phyloP scores from a whole-genome alignment of 176 grass and related monocot species.

The Bolboschoenus planiculmis region DNA sequence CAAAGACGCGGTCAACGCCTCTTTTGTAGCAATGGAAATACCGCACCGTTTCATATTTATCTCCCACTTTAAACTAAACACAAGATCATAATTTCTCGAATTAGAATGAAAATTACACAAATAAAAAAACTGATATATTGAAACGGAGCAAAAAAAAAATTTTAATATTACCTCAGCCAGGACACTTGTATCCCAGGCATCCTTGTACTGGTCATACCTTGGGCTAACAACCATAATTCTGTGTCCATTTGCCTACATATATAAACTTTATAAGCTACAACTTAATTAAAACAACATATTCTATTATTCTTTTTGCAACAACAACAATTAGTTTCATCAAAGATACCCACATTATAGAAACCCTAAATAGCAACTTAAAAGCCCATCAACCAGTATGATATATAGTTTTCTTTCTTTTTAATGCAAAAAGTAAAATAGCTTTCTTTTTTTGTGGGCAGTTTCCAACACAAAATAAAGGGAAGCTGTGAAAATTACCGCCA shows the following conservation, averaged over 20 bases:
- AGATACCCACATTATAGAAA: not conserved
- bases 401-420: not conserved
- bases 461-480: not conserved
- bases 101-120: not conserved
- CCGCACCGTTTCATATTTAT: slow-evolving; percentile 53
- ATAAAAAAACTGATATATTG: not conserved
- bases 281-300: not conserved
- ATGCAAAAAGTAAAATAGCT: not conserved
- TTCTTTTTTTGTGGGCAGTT: not conserved
- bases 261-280: slow-evolving; percentile 3
- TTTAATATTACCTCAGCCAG: slow-evolving; percentile 36
- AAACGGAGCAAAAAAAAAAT: not conserved
- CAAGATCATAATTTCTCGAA: not conserved
- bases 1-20: slow-evolving; percentile 86
- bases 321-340: not conserved
- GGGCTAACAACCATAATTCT: slow-evolving; percentile 75
- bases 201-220: slow-evolving; percentile 91
- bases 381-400: not conserved
- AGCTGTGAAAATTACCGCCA: slow-evolving; percentile 44
- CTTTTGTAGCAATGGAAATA: slow-evolving; percentile 93
- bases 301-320: not conserved
- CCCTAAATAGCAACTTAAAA: not conserved
- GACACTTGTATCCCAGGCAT: slow-evolving; percentile 85
- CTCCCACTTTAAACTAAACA: slow-evolving; percentile 57
- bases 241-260: slow-evolving; percentile 65